Evolutionary conservation across 257 asterid genomes (phyloP), one percentile per base, ranked within the genome.

Genomic region (Leptodermis oblonga): DNA sequence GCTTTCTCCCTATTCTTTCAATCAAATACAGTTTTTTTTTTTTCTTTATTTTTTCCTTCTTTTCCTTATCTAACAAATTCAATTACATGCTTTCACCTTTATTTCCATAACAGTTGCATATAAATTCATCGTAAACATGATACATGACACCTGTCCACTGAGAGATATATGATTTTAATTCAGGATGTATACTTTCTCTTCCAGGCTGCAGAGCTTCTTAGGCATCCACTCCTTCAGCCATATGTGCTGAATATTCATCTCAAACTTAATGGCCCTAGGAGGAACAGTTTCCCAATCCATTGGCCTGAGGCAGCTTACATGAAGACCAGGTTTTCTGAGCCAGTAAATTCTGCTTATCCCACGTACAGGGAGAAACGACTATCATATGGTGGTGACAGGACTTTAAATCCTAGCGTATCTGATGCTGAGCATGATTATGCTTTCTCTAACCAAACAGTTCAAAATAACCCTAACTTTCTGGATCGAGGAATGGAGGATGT

Each of bases 191-290:
- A 33, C 15, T 62, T 71, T 49, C 61, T 78, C 51, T 64, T 67
- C 72, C 91, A 91, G 97, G 95, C 97, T 84, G 85, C 92, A 52
- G 97, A 89, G 68, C 92, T 91, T 81, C 97, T 91, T 73, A 83
- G 86, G 83, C 86, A 89, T 65, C 95, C 89, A 17, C 87, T 83
- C 75, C 96, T 91, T 78, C 96, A 87, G 70, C 88, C 86, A 4
- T 82, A 86, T 78, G 93, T 89, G 80, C 88, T 91, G 42, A 73
- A 89, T 75, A 85, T 83, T 74, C 92, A 91, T 79, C 93, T 91
- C 71, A 86, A 87, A 86, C 91, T 83, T 73, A 88, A 86, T 72
- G 73, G 83, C 72, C 97, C 96, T 23, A 76, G 88, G 76, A 86
- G 87, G 69, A 84, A 76, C 76, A 84, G 81, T 84, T 78, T 84